Evolutionary conservation across 306 rosid genomes (phyloP).

Genomic region (Malus fusca): DNA sequence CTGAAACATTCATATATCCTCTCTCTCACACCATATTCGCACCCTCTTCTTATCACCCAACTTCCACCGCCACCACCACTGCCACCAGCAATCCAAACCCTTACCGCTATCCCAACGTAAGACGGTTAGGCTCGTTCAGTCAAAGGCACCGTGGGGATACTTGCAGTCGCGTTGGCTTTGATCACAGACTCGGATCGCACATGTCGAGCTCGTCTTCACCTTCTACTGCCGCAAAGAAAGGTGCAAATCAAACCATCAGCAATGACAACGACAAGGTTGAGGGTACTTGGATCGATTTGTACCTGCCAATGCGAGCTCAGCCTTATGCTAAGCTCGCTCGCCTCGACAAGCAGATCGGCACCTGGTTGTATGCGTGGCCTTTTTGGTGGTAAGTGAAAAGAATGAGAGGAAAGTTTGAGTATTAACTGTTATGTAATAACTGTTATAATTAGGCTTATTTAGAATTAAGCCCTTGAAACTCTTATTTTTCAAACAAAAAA

Average conservation of each 20-base stretch:
- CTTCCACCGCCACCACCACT: neutral
- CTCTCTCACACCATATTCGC: constrained; percentile 11
- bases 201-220: constrained; percentile 46
- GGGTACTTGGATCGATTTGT: constrained; percentile 56
- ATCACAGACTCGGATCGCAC: constrained; percentile 23
- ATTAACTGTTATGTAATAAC: too few species aligned
- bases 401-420: too few species aligned
- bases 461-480: too few species aligned
- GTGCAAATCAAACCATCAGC: constrained; percentile 12
- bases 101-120: neutral
- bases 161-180: neutral
- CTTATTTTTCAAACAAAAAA: too few species aligned
- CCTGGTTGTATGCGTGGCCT: constrained; percentile 94
- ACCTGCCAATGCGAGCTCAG: constrained; percentile 46
- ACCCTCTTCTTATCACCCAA: constrained; percentile 16
- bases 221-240: constrained; percentile 1
- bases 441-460: too few species aligned
- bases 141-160: neutral
- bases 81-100: neutral
- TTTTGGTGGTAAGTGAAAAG: constrained; percentile 65
- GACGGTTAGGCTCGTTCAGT: neutral
- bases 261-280: neutral
- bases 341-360: constrained; percentile 87
- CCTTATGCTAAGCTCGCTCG: constrained; percentile 89
- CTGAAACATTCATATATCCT: neutral